Evolutionary conservation across 192 early-diverging fungal species (phyloP).

Genomic region (Entomortierella beljakovae): DNA sequence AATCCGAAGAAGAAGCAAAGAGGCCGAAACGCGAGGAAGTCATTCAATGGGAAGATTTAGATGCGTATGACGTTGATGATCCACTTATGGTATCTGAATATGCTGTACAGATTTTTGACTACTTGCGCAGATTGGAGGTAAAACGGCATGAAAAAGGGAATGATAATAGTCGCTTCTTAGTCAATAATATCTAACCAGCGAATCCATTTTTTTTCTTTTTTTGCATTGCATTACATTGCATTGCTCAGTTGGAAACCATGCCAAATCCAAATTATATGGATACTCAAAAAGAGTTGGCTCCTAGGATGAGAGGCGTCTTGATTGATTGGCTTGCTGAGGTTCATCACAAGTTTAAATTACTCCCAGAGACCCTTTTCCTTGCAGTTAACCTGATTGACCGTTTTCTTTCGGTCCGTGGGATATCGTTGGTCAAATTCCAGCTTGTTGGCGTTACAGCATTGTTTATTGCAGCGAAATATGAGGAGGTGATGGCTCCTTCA

Average conservation of each 20-base stretch:
- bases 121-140: constrained; percentile 83
- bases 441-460: constrained; percentile 92
- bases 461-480: constrained; percentile 95
- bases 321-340: constrained; percentile 97
- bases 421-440: constrained; percentile 90
- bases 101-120: constrained; percentile 91
- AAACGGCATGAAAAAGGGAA: too few species aligned
- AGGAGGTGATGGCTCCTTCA: constrained; percentile 89
- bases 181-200: too few species aligned
- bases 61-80: constrained; percentile 62
- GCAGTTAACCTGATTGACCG: constrained; percentile 96
- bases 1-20: constrained; percentile 3
- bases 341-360: constrained; percentile 88
- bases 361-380: constrained; percentile 95
- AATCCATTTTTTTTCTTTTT: not conserved
- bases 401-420: constrained; percentile 88
- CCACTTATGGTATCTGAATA: constrained; percentile 96
- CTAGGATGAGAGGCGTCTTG: constrained; percentile 94
- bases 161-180: too few species aligned
- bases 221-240: not conserved
- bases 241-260: constrained; percentile 60
- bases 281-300: constrained; percentile 85
- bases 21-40: constrained; percentile 17
- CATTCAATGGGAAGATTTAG: constrained; percentile 26
- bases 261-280: constrained; percentile 87